These are phyloP conservation scores for Primulina eburnea DNA, from an alignment of 257 asterid genomes.

Conservation along the genomic window DNA sequence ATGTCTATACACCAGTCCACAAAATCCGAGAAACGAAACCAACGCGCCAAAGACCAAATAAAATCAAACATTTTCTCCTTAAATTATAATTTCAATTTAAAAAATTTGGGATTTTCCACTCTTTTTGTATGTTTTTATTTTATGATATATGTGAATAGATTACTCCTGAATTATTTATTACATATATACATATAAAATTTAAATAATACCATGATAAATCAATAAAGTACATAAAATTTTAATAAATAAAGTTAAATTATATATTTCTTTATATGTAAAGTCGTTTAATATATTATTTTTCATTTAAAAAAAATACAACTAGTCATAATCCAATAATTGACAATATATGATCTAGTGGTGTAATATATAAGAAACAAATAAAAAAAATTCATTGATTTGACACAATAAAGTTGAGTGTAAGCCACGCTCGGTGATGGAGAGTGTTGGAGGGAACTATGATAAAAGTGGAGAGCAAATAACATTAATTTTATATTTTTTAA, in stretches of 20 bases:
- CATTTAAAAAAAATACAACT: too few species aligned
- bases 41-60: not conserved
- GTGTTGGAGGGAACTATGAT: not conserved
- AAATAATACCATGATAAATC: too few species aligned
- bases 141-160: not conserved
- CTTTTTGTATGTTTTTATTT: not conserved
- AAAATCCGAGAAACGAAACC: not conserved
- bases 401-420: not conserved
- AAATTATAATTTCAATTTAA: too few species aligned
- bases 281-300: too few species aligned
- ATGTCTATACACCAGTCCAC: not conserved
- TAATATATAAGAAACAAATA: too few species aligned
- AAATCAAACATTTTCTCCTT: not conserved
- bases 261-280: too few species aligned
- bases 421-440: not conserved
- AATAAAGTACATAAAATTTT: too few species aligned
- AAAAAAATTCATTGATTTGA: not conserved
- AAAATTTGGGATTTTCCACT: not conserved
- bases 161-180: not conserved
- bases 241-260: too few species aligned
- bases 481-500: too few species aligned
- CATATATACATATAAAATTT: too few species aligned
- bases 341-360: too few species aligned
- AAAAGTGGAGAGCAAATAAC: not conserved
- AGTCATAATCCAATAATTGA: too few species aligned